Evolutionary conservation across 1,139 yeast species (phyloP).

Genomic region (Sugiyamaella neomexicana): DNA sequence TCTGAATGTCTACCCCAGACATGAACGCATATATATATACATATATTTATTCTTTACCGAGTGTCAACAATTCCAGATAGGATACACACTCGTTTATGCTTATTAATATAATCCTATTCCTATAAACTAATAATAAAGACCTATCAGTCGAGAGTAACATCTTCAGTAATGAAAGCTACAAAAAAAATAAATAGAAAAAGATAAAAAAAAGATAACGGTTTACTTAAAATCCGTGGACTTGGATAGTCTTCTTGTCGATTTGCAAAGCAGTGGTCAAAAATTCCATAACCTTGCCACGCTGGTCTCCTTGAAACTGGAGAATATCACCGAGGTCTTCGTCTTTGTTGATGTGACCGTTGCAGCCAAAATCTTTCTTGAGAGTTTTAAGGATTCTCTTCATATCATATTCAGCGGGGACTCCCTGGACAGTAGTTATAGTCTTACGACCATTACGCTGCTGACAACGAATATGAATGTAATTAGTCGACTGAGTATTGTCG

Average conservation of each 20-base stretch:
- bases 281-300: conserved; percentile 94
- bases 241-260: conserved; percentile 92
- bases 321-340: conserved; percentile 96
- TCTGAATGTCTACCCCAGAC: conserved; percentile 12
- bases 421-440: conserved; percentile 97
- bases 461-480: conserved; percentile 96
- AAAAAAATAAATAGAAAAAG: conserved; percentile 13
- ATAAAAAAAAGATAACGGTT: neutral
- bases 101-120: conserved; percentile 16
- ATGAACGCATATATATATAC: neutral
- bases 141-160: neutral
- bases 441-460: conserved; percentile 99
- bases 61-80: too few species aligned
- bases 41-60: neutral
- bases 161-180: neutral
- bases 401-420: conserved; percentile 93
- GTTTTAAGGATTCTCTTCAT: conserved; percentile 90
- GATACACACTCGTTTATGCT: too few species aligned
- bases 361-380: conserved; percentile 95
- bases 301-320: conserved; percentile 98
- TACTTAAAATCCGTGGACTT: conserved; percentile 93
- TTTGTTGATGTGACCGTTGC: conserved; percentile 97
- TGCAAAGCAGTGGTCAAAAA: conserved; percentile 85
- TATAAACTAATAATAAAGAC: conserved; percentile 14
- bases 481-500: conserved; percentile 95